Base-by-base conservation (phyloP, 306 rosid genomes). In the Ochetophila trinervis region DNA sequence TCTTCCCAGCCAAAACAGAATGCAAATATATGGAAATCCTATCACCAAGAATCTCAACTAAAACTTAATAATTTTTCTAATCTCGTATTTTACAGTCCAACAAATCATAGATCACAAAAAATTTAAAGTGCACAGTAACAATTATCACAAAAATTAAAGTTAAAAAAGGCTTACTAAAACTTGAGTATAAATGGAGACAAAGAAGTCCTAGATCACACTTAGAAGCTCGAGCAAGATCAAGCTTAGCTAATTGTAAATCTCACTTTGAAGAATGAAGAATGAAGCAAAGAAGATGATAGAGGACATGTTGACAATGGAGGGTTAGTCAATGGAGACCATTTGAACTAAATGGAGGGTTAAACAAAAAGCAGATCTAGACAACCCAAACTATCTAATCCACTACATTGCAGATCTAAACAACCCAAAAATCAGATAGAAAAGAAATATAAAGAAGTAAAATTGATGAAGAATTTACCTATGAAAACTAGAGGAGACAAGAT, bases 171-270 rank as follows among this genome's bases (percentile, higher is more conserved):
- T 88, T 69, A 91, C 97, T 75, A 86, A 76, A 79, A 80, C 72
- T 74, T 48, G 79, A 78, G 90, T 78, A 32, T 76, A 70, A 84
- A 74, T 73, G 79, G 76, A 68, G 62, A 66, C 62, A 87, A 80
- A 72, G 81, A 73, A 72, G 78, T 86, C 70, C 87, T 79, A 91
- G 96, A 88, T 91, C 97, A 87, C 81, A 58, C 72, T 79, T 68
- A 36, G 82, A 70, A 91, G 77, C 73, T 76, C 74, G 71, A 84
- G 87, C 86, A 58, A 75, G 85, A 84, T 65, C 78, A 67, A 80
- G 80, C 74, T 72, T 65, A 67, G 53, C 84, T 54, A 75, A 74
- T 59, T 37, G 74, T 72, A 48, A 80, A 78, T 80, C 88, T 82
- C 80, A 74, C 86, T 72, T n/a, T n/a, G n/a, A n/a, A n/a, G n/a